Percentiles rank a stretch among this genome's conserved stretches.
These are phyloP conservation scores for Microsporum canis DNA, from an alignment of 2,329 filamentous ascomycete species.

Conservation along the genomic window DNA sequence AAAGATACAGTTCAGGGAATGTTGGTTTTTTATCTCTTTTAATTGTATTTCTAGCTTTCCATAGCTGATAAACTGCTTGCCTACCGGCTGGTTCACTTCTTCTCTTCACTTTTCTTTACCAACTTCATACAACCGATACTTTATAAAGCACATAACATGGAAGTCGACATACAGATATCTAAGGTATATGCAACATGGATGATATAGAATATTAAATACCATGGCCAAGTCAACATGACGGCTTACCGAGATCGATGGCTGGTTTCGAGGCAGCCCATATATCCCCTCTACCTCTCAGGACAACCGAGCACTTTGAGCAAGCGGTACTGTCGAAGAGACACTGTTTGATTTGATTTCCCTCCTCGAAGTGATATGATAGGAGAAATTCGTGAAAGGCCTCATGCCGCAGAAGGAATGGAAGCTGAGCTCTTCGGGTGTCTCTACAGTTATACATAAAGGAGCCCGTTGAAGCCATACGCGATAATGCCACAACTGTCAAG, in stretches of 20 bases:
- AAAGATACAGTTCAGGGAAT: neutral
- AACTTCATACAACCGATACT: no score
- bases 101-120: no score
- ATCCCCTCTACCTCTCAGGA: neutral
- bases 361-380: neutral
- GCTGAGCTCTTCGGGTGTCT: neutral
- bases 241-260: neutral
- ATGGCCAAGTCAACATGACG: neutral
- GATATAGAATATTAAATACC: neutral
- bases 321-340: conserved; percentile 10
- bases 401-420: neutral
- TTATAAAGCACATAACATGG: no score
- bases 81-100: no score
- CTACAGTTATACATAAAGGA: neutral
- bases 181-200: no score
- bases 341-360: conserved; percentile 3
- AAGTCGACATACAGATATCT: no score
- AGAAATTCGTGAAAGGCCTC: conserved; percentile 1
- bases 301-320: conserved; percentile 15
- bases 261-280: neutral
- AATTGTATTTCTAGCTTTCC: neutral
- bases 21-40: neutral
- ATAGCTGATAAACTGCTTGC: neutral
- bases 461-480: neutral
- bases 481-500: no score